phyloP scores from a whole-genome alignment of 2,329 filamentous ascomycete genomes.

The Microdochium bolleyi region DNA sequence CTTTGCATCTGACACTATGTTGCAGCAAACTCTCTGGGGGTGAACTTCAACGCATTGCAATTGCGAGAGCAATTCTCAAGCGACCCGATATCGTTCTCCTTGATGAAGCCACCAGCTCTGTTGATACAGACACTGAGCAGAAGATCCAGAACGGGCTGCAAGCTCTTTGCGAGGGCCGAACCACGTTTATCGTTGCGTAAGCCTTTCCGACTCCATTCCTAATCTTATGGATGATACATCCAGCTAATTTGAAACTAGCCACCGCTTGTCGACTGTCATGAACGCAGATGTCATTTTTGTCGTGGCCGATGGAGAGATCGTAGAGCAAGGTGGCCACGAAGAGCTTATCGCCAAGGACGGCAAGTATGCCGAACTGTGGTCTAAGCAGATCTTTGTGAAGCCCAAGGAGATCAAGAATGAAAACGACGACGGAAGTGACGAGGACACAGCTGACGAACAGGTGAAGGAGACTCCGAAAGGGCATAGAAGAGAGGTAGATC shows the following conservation, averaged over 20 bases:
- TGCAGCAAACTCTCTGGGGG: slow-evolving; percentile 56
- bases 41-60: slow-evolving; percentile 59
- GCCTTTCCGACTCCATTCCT: slow-evolving; percentile 12
- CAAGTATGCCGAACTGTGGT: slow-evolving; percentile 58
- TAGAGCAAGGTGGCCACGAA: slow-evolving; percentile 56
- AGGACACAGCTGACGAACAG: slow-evolving; percentile 5
- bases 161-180: slow-evolving; percentile 50
- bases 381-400: slow-evolving; percentile 49
- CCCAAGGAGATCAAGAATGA: slow-evolving; percentile 31
- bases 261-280: slow-evolving; percentile 64
- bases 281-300: slow-evolving; percentile 62
- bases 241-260: slow-evolving; percentile 29
- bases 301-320: slow-evolving; percentile 51
- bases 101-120: slow-evolving; percentile 72
- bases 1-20: slow-evolving; percentile 5
- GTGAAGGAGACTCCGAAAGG: slow-evolving; percentile 21
- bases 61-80: slow-evolving; percentile 65
- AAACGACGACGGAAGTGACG: slow-evolving; percentile 11
- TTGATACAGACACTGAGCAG: slow-evolving; percentile 63
- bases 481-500: slow-evolving; percentile 43
- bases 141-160: slow-evolving; percentile 57
- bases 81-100: slow-evolving; percentile 68
- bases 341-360: slow-evolving; percentile 49
- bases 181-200: slow-evolving; percentile 59
- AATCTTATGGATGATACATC: not conserved